Base-by-base conservation (phyloP, 2,329 filamentous ascomycete genomes). In the Pseudogymnoascus sp. region DNA sequence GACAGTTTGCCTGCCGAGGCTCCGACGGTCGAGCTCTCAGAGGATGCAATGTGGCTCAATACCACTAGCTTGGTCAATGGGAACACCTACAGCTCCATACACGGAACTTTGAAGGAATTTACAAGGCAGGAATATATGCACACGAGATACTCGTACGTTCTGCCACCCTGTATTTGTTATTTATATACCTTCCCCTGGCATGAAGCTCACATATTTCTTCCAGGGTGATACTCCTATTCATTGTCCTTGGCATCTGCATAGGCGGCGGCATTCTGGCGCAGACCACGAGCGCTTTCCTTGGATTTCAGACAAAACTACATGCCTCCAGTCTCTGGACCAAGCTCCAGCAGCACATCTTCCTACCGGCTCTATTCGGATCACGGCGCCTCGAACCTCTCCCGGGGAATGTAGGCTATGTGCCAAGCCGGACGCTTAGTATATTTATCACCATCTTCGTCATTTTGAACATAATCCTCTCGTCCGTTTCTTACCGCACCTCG, bases 71-170 rank as follows among this genome's bases (percentile, higher is more conserved):
- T 75, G 37, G 73, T 75, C 12, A 69, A 70, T 46, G 62, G 64
- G 11, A 62, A 70, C 3, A 63, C 67, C 3, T 76, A 73, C 18
- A 59, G 70, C 37, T 65, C 68, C n/a, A 71, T 70, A 36, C 65
- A 67, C 23, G 69, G 70, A 3, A 73, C 67, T 1, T 60, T 73
- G 14, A 60, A 66, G 25, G 68, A 70, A 21, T 75, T 75, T 62
- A 69, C 67, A 28, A 64, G 63, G 12, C 68, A 70, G 16, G 74
- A 75, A 61, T 65, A 66, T 16, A 63, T 66, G 10, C 72, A 75
- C 65, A 69, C 67, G 14, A 70, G 61, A 56, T 75, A 72, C 36
- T 69, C 70, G 73, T 74, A 69, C 64, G 69, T 69, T 69, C 2
- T 56, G 12, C 6, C n/a, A 4, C 23, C 12, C 10, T 34, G 25